Evolutionary conservation across 2,329 filamentous ascomycete species (phyloP), one percentile per base, ranked within the genome.

Genomic region (Lecanicillium sp.): DNA sequence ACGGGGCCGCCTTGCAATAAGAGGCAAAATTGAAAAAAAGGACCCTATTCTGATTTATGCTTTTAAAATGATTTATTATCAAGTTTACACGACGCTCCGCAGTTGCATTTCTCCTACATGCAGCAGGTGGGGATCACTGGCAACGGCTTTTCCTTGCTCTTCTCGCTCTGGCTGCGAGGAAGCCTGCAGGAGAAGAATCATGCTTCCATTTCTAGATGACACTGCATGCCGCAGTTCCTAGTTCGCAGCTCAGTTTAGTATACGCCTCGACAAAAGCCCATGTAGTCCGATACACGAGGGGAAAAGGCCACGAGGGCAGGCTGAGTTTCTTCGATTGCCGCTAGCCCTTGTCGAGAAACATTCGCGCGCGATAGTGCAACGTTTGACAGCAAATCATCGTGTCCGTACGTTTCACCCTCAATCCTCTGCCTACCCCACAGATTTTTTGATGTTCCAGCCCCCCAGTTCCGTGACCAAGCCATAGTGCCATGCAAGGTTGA

Each of bases 371-470:
- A n/a, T 15, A 21, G 9, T 38, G 33, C 12, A 15, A 14, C n/a
- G 11, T 32, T 44, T 21, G 8, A 15, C 23, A 26, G 15, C 32
- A 30, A 30, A 24, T 24, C 17, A 37, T 45, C 7, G 21, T 26
- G 17, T 23, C 15, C 5, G 12, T 17, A 9, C 5, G 8, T 14
- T 10, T 26, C 14, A n/a, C 30, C 20, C 15, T 36, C 15, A 20
- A 26, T 9, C 12, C 11, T n/a, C n/a, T n/a, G n/a, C n/a, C n/a
- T 30, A 15, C 38, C 24, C 43, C 43, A 45, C 33, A 45, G 23
- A 30, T 12, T 45, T n/a, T n/a, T n/a, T 15, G 15, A 36, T 45
- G 33, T 14, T 24, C 15, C 43, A 27, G 42, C 30, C 42, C 41
- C 9, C n/a, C 11, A 21, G 9, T 1, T 17, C 43, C 43, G 35